Evolutionary conservation across 768 basidiomycete genomes (phyloP).

Genomic region (Suillus occidentalis): DNA sequence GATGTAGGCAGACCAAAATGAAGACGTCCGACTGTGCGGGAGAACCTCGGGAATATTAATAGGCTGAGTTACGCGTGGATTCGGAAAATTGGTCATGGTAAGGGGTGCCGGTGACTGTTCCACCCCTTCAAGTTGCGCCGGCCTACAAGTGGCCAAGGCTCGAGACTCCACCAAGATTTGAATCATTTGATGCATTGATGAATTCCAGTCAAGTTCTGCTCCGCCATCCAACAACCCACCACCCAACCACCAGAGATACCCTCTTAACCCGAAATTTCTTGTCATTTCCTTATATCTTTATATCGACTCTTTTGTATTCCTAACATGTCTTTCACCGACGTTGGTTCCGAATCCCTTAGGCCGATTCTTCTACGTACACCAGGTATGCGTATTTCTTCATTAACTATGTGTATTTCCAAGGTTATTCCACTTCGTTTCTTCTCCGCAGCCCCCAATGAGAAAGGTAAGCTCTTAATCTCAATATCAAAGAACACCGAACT

Average conservation of each 20-base stretch:
- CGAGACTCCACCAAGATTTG: too few relatives aligned
- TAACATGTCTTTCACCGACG: conserved; percentile 31
- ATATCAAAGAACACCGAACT: conserved; percentile 8
- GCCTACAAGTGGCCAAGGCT: too few relatives aligned
- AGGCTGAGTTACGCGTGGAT: too few relatives aligned
- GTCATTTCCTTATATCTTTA: conserved; percentile 12
- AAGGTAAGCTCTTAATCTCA: conserved; percentile 47
- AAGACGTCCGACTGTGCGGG: too few relatives aligned
- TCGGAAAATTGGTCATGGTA: too few relatives aligned
- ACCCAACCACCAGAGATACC: conserved; percentile 8
- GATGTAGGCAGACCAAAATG: too few relatives aligned
- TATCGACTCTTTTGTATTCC: conserved; percentile 7
- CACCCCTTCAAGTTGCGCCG: too few relatives aligned
- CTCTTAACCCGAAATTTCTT: background rate
- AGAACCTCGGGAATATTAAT: too few relatives aligned
- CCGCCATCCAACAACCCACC: background rate
- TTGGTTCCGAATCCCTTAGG: conserved; percentile 43
- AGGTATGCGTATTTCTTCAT: conserved; percentile 41
- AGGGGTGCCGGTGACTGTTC: too few relatives aligned
- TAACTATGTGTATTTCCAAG: background rate
- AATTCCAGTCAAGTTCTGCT: background rate
- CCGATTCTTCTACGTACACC: conserved; percentile 68
- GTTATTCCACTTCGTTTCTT: conserved; percentile 11
- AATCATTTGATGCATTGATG: too few relatives aligned
- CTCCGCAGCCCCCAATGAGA: conserved; percentile 64